phyloP scores from a whole-genome alignment of 2,329 filamentous ascomycete species.

The Rhinocladiella mackenziei region DNA sequence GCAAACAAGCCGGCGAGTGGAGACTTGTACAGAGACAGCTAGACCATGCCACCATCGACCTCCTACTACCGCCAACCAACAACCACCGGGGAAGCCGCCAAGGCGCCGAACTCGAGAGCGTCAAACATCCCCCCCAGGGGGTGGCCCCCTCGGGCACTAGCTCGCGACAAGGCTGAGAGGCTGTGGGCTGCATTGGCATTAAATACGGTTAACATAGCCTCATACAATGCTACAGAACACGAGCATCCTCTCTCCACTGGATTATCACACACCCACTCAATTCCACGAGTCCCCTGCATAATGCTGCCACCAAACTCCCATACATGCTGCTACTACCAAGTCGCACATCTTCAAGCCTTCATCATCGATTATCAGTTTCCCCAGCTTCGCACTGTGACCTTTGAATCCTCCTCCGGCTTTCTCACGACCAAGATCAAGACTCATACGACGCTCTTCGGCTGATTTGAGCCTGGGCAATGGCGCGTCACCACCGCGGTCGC shows the following conservation, averaged over 20 bases:
- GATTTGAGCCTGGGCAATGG: not conserved
- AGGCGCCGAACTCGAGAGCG: too few species aligned
- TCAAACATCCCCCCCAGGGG: too few species aligned
- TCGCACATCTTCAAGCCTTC: slow-evolving; percentile 96
- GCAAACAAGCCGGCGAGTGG: too few species aligned
- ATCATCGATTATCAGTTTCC: slow-evolving; percentile 83
- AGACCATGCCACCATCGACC: too few species aligned
- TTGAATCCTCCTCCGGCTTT: slow-evolving; percentile 79
- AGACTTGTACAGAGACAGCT: too few species aligned
- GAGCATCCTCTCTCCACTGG: not conserved
- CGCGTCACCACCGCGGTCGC: slow-evolving; percentile 5
- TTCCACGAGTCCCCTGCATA: slow-evolving; percentile 57
- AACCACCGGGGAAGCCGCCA: too few species aligned
- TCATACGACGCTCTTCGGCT: slow-evolving; percentile 47
- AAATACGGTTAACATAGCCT: too few species aligned
- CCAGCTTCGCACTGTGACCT: slow-evolving; percentile 84
- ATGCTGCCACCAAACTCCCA: slow-evolving; percentile 89
- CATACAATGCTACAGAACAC: too few species aligned
- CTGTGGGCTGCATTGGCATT: too few species aligned
- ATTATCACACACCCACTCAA: slow-evolving; percentile 1
- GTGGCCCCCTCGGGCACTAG: too few species aligned
- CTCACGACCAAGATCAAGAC: slow-evolving; percentile 74
- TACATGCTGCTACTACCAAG: slow-evolving; percentile 81
- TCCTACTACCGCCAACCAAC: too few species aligned
- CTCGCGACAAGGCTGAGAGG: too few species aligned